Conservation (phyloP, 1,284 basidiomycete species). For the Rhodofomes roseus region DNA sequence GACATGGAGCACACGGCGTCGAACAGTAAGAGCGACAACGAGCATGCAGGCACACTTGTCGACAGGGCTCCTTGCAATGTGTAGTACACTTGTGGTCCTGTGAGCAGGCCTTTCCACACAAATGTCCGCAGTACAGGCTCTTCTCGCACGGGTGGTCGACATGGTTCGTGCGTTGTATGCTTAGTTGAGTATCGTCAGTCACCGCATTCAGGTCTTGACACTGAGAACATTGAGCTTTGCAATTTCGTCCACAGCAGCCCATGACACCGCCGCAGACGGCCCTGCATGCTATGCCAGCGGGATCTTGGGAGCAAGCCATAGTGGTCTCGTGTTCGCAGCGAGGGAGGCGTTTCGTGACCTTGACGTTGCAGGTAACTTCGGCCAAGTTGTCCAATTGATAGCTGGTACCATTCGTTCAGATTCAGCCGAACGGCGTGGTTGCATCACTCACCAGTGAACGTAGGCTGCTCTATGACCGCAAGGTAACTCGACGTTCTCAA, state of each 20-base stretch:
- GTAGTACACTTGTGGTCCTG: conserved; percentile 47
- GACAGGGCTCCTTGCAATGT: conserved; percentile 45
- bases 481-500: conserved; percentile 49
- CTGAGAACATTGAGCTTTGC: conserved; percentile 43
- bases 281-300: conserved; percentile 37
- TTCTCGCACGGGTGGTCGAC: conserved; percentile 48
- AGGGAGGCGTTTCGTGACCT: conserved; percentile 44
- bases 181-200: not conserved
- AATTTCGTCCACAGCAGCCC: conserved; percentile 55
- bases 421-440: too few species aligned
- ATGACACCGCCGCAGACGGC: conserved; percentile 41
- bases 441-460: conserved; percentile 50
- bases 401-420: conserved; percentile 30
- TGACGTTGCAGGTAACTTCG: conserved; percentile 40
- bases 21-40: conserved; percentile 48
- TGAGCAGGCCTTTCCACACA: conserved; percentile 49
- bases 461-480: conserved; percentile 54
- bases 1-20: conserved; percentile 59
- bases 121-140: conserved; percentile 55
- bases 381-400: conserved; percentile 42
- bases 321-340: conserved; percentile 49
- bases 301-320: conserved; percentile 46
- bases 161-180: conserved; percentile 36
- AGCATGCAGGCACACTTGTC: conserved; percentile 54
- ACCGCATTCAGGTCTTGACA: conserved; percentile 40